Base-by-base conservation (phyloP, 352 stramenopile genomes). In the Phytophthora colocasiae region DNA sequence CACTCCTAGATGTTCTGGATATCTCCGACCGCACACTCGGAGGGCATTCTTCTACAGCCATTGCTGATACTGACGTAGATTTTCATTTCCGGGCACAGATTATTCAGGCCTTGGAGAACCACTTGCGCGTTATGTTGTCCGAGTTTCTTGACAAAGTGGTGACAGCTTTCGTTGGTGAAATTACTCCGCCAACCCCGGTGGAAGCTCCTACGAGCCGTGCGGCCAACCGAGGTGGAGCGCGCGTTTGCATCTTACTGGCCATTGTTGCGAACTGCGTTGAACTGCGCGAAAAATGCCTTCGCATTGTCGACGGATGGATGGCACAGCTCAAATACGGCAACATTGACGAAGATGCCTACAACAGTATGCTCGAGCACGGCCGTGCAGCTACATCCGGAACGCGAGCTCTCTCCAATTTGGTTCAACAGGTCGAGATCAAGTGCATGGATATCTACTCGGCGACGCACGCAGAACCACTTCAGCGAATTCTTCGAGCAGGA, bases 221-320 rank as follows among this genome's bases (percentile, higher is more conserved):
- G 12, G 46, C 41, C 3, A 71, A 64, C 3, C 67, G 63, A 39
- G 52, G 32, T 51, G 81, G 74, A 2, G 76, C 75, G 19, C 70
- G 70, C 14, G 81, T 86, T 0, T 90, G 77, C 31, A 80, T 90
- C 26, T 63, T 91, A 41, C 86, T 93, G 24, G 76, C 78, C 15
- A 78, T 93, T 49, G 80, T 91, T 9, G 81, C 83, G 36, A 91
- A 90, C 51, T 91, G 85, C 57, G 78, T 91, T 27, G 75, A 91
- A 50, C 50, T 93, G n/a, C 79, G 85, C 3, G 80, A 89, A 27
- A 81, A 78, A 31, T 80, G 76, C 41, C 52, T 91, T 7, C 47
- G 59, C 9, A 77, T 58, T 6, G 71, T 90, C 15, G 76, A 79
- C 29, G 62, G 59, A 24, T 92, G 84, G 81, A 38, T 92, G 22